These are phyloP conservation scores for Talaromyces sp. DNA, from an alignment of 2,329 filamentous ascomycete genomes.

Conservation along the genomic window DNA sequence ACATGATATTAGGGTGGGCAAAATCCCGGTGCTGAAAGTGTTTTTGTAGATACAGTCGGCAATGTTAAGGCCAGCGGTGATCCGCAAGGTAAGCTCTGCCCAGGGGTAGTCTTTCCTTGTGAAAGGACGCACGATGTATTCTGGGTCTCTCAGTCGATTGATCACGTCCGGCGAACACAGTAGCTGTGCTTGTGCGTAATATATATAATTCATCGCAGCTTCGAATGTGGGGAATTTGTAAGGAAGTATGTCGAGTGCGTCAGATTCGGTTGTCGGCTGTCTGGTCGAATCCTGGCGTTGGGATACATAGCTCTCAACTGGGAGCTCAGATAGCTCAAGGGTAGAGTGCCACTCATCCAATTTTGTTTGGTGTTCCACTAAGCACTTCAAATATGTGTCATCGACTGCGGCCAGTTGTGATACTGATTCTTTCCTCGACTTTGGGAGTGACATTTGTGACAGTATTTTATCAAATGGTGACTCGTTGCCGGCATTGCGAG, in stretches of 20 bases:
- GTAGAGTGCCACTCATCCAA: conserved; percentile 16
- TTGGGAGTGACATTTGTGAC: conserved; percentile 10
- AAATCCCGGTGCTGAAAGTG: conserved; percentile 11
- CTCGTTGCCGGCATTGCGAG: background rate
- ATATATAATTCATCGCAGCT: conserved; percentile 11
- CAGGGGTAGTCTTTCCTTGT: conserved; percentile 13
- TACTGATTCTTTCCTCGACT: conserved; percentile 2
- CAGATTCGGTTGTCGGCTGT: background rate
- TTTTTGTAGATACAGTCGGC: conserved; percentile 15
- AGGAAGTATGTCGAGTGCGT: conserved; percentile 8
- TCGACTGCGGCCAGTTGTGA: conserved; percentile 10
- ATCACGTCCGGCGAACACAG: conserved; percentile 8
- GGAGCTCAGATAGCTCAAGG: conserved; percentile 15
- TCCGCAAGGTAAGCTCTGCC: conserved; percentile 11
- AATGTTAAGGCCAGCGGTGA: conserved; percentile 6
- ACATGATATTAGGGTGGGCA: background rate
- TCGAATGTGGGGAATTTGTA: conserved; percentile 12
- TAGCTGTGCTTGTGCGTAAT: conserved; percentile 11
- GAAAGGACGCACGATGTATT: conserved; percentile 1
- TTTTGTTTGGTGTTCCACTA: background rate
- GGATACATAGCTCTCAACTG: conserved; percentile 13
- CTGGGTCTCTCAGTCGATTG: background rate
- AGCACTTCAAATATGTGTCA: conserved; percentile 1
- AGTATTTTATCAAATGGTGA: conserved; percentile 9
- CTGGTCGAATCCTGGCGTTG: background rate